Percentiles rank a stretch among this genome's conserved stretches.
Evolutionary conservation across 768 basidiomycete species (phyloP).

Genomic region (Boletus rex-veris): DNA sequence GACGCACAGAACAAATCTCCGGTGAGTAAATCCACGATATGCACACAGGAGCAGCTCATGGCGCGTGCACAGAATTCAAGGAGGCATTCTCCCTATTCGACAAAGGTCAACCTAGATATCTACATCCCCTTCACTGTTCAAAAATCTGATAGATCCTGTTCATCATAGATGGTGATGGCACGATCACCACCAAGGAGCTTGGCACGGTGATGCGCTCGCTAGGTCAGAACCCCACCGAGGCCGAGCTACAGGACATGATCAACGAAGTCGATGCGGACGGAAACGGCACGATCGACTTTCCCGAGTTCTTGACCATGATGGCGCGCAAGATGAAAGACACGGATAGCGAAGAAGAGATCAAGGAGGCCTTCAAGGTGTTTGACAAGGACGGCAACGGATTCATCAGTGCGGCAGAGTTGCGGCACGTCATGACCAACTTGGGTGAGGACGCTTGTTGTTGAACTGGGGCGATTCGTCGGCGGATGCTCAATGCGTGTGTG

Average conservation of each 20-base stretch:
- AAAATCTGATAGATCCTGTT: neutral
- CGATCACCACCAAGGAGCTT: slow-evolving; percentile 86
- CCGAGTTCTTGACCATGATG: slow-evolving; percentile 83
- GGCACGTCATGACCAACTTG: slow-evolving; percentile 88
- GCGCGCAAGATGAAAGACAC: slow-evolving; percentile 88
- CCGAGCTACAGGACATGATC: slow-evolving; percentile 92
- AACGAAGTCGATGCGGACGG: slow-evolving; percentile 90
- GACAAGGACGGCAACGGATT: slow-evolving; percentile 94
- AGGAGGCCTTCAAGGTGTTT: slow-evolving; percentile 95
- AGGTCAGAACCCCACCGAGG: slow-evolving; percentile 90
- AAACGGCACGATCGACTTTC: slow-evolving; percentile 84
- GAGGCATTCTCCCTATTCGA: slow-evolving; percentile 98
- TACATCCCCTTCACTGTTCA: too few relatives aligned
- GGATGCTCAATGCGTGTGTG: slow-evolving; percentile 6
- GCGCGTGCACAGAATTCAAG: slow-evolving; percentile 79
- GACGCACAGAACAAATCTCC: slow-evolving; percentile 78
- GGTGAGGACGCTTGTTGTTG: slow-evolving; percentile 42
- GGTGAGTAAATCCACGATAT: slow-evolving; percentile 45
- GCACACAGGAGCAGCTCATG: neutral
- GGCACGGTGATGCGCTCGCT: slow-evolving; percentile 93
- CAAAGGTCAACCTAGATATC: slow-evolving; percentile 54
- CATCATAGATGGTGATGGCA: slow-evolving; percentile 79
- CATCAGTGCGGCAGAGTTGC: slow-evolving; percentile 82
- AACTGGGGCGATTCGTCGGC: neutral
- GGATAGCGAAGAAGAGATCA: slow-evolving; percentile 91